Percentiles rank a stretch among this genome's conserved stretches.
These are phyloP conservation scores for Euphrasia arctica DNA, from an alignment of 305 asterid species.

Conservation along the genomic window DNA sequence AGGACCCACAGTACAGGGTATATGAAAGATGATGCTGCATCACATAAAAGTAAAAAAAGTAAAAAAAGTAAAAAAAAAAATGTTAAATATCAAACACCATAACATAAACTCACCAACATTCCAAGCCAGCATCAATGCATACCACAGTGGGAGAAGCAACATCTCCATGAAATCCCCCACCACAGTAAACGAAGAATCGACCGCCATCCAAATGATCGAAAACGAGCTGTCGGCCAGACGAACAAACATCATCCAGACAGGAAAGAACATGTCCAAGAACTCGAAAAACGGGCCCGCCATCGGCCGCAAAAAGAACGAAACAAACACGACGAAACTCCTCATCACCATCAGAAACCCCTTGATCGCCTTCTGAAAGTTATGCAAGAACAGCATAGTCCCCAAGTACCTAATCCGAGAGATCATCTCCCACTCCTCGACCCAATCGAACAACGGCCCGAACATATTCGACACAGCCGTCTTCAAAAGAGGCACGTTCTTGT, in stretches of 20 bases:
- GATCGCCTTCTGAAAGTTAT: constrained; percentile 72
- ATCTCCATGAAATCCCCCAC: constrained; percentile 50
- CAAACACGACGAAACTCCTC: constrained; percentile 35
- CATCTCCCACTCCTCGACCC: constrained; percentile 95
- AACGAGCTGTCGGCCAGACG: constrained; percentile 37
- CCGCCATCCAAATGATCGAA: constrained; percentile 44
- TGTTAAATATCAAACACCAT: not conserved
- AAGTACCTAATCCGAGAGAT: constrained; percentile 63
- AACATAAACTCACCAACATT: constrained; percentile 44
- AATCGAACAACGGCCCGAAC: constrained; percentile 77
- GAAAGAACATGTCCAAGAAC: constrained; percentile 47
- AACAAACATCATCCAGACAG: constrained; percentile 48
- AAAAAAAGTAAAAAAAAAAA: not conserved
- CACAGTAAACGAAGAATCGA: constrained; percentile 44
- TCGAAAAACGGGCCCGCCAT: constrained; percentile 47
- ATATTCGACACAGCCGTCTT: constrained; percentile 70
- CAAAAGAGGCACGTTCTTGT: constrained; percentile 79
- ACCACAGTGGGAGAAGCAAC: constrained; percentile 60
- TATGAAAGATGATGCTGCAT: constrained; percentile 47
- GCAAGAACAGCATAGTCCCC: constrained; percentile 85
- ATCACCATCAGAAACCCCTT: constrained; percentile 57
- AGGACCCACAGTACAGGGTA: constrained; percentile 60
- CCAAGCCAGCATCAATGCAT: constrained; percentile 36
- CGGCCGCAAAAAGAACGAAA: constrained; percentile 44
- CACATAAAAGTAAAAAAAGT: not conserved